A percentile compares a stretch with the other conserved stretches of the same genome.
Evolutionary conservation across 305 asterid species (phyloP).

Genomic region (Solanum aculeatissimum): DNA sequence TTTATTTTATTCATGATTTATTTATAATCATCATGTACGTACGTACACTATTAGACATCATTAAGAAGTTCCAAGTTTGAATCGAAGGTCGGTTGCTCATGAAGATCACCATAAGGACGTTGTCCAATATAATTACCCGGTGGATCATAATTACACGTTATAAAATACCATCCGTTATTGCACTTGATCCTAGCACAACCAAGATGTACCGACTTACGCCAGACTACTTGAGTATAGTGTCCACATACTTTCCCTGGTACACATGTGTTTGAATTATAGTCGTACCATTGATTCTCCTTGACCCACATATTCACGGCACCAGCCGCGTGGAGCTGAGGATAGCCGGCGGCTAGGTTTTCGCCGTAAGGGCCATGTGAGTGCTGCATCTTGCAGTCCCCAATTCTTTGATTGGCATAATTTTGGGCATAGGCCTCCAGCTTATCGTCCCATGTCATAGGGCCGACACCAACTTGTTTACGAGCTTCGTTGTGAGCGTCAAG

Average conservation of each 20-base stretch:
- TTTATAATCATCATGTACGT: no score
- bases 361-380: slow-evolving; percentile 11
- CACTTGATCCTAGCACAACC: slow-evolving; percentile 15
- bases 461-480: slow-evolving; percentile 6
- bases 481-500: slow-evolving; percentile 10
- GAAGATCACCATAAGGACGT: slow-evolving; percentile 5
- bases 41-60: background rate
- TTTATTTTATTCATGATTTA: background rate
- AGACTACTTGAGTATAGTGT: slow-evolving; percentile 15
- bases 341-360: slow-evolving; percentile 3
- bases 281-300: background rate
- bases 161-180: background rate
- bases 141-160: slow-evolving; percentile 15
- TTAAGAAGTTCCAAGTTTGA: background rate
- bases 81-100: background rate
- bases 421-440: slow-evolving; percentile 5
- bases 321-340: background rate
- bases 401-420: slow-evolving; percentile 7
- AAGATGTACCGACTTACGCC: background rate
- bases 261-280: slow-evolving; percentile 5
- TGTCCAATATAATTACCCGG: slow-evolving; percentile 3
- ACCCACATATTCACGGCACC: slow-evolving; percentile 6
- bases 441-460: slow-evolving; percentile 4
- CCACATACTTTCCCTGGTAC: background rate
- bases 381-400: slow-evolving; percentile 5